These are phyloP conservation scores for Hypholoma sublateritium DNA, from an alignment of 768 basidiomycete genomes.

Conservation along the genomic window DNA sequence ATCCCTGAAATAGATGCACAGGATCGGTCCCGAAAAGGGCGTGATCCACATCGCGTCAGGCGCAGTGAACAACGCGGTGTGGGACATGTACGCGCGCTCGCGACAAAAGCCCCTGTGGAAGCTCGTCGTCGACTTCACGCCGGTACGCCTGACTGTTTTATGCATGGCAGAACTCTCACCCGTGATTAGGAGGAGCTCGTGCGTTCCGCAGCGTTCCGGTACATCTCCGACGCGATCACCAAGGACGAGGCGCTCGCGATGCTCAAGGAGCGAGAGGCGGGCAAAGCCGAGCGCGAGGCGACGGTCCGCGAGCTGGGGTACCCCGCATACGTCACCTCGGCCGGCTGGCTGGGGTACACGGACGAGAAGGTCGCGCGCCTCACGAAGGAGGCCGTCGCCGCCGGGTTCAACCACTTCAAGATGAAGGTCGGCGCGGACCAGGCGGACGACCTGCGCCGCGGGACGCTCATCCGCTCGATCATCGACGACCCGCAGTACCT, in stretches of 20 bases:
- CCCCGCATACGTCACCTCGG: slow-evolving; percentile 92
- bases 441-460: slow-evolving; percentile 82
- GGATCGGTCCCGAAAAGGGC: slow-evolving; percentile 94
- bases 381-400: slow-evolving; percentile 80
- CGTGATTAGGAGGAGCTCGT: slow-evolving; percentile 72
- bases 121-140: slow-evolving; percentile 86
- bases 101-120: slow-evolving; percentile 92
- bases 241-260: slow-evolving; percentile 85
- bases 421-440: slow-evolving; percentile 94
- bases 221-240: slow-evolving; percentile 93
- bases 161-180: neutral
- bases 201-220: slow-evolving; percentile 74
- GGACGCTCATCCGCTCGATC: slow-evolving; percentile 87
- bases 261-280: slow-evolving; percentile 73
- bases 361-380: slow-evolving; percentile 90
- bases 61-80: slow-evolving; percentile 89
- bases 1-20: slow-evolving; percentile 20
- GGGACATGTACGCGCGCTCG: slow-evolving; percentile 89
- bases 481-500: slow-evolving; percentile 91
- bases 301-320: slow-evolving; percentile 77
- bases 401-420: slow-evolving; percentile 98
- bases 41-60: slow-evolving; percentile 90
- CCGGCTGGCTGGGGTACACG: slow-evolving; percentile 91
- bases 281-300: slow-evolving; percentile 77
- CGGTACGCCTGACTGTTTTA: slow-evolving; percentile 33